phyloP scores from a whole-genome alignment of 805 yeast genomes.

The Spathaspora boniae region DNA sequence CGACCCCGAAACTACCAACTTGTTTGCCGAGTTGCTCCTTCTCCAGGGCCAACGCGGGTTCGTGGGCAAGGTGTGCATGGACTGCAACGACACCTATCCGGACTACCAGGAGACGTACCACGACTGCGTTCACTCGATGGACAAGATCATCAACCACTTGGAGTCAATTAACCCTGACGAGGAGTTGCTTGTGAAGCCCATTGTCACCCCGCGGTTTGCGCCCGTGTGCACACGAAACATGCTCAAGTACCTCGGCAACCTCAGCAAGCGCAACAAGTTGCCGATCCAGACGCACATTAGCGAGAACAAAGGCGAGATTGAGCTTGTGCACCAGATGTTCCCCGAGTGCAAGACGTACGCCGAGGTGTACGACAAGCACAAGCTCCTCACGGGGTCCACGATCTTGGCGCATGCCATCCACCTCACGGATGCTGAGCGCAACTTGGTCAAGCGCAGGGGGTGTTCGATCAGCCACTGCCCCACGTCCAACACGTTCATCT shows the following conservation, averaged over 20 bases:
- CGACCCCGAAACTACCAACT: conserved; percentile 69
- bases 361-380: conserved; percentile 66
- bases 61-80: conserved; percentile 94
- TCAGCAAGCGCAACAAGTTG: conserved; percentile 45
- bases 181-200: conserved; percentile 57
- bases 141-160: conserved; percentile 56
- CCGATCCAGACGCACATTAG: conserved; percentile 90
- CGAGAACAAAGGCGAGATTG: conserved; percentile 74
- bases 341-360: conserved; percentile 71
- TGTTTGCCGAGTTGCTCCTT: conserved; percentile 70
- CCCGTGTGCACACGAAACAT: conserved; percentile 73
- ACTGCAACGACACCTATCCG: conserved; percentile 62
- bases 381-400: conserved; percentile 60
- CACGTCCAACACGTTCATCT: conserved; percentile 78
- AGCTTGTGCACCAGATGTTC: conserved; percentile 67
- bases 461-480: conserved; percentile 93
- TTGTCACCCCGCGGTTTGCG: conserved; percentile 91
- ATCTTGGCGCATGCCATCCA: conserved; percentile 90
- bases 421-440: conserved; percentile 59
- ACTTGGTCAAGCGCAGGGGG: conserved; percentile 48
- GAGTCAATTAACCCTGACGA: conserved; percentile 48
- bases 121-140: conserved; percentile 53
- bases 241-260: conserved; percentile 58
- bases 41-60: conserved; percentile 78
- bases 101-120: conserved; percentile 62